Base-by-base conservation (phyloP, 2,329 filamentous ascomycete species). In the Calonectria pseudoturangicola region DNA sequence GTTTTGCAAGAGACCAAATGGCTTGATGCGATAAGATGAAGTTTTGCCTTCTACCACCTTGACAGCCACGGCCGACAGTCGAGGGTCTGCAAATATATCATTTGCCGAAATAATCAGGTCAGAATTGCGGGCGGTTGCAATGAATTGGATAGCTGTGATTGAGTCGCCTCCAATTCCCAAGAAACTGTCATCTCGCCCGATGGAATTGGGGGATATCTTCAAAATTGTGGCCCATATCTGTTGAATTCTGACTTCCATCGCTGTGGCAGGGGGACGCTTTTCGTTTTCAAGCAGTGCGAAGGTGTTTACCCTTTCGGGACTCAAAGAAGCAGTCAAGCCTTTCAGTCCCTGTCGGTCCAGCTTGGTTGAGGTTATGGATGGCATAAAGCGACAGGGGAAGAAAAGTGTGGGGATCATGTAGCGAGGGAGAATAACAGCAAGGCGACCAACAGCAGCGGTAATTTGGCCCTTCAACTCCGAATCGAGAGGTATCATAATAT, bases 161-260 rank as follows among this genome's bases (percentile, higher is more conserved):
- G 21, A 21, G 21, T 21, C 21, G 21, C 21, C 21, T 21, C 21
- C 21, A 21, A 21, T 21, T 51, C 70, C 66, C 28, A 75, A 60
- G 39, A 74, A 73, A 15, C 25, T 70, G 10, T 74, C 70, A 3
- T 76, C 66, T 13, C 63, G 70, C 2, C 73, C 47, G 9, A 73
- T 64, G 4, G 7, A 85, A 69, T 13, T 76, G 74, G 8, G 86
- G 74, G 0, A 84, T 75, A 4, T 80, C 74, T 25, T 62, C 2
- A 68, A 33, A 33, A 68, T 62, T 3, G 13, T 21, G 2, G 80
- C 76, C 84, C 86, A 86, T n/a, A 83, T 74, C n/a, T 69, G 50
- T 21, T 77, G 79, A 12, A 84, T 15, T n/a, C 39, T 15, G 7
- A 21, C 2, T 21, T 68, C 66, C 41, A 51, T 62, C 0, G 6